phyloP scores from a whole-genome alignment of 208 protist species.

The Trypanosomatidae sp. region DNA sequence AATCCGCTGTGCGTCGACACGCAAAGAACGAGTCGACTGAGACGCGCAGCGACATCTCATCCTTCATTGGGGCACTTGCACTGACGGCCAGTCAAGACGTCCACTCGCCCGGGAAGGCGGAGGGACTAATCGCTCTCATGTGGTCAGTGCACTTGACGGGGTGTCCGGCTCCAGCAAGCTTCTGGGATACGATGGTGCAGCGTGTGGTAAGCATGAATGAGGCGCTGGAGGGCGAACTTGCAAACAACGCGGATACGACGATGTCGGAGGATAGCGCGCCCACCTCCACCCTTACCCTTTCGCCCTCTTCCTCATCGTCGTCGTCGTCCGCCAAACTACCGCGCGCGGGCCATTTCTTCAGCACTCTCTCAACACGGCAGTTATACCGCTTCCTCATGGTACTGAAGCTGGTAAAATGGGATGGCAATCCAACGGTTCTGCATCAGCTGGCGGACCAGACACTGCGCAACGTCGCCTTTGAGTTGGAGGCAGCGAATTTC shows the following conservation, averaged over 20 bases:
- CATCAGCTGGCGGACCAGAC: constrained; percentile 64
- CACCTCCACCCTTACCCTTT: not conserved
- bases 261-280: not conserved
- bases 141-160: constrained; percentile 51
- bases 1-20: not conserved
- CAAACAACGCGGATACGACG: not conserved
- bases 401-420: constrained; percentile 51
- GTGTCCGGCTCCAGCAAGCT: constrained; percentile 49
- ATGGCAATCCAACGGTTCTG: constrained; percentile 37
- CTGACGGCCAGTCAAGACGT: constrained; percentile 40
- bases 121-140: constrained; percentile 65
- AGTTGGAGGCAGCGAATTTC: constrained; percentile 44
- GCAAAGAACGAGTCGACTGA: not conserved
- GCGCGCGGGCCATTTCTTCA: constrained; percentile 66
- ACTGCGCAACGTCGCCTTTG: constrained; percentile 79
- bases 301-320: not conserved
- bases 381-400: constrained; percentile 69
- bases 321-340: not conserved
- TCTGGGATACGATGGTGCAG: constrained; percentile 53
- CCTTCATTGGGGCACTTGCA: constrained; percentile 56
- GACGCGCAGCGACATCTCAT: not conserved
- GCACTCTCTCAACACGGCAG: constrained; percentile 72
- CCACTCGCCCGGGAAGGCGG: constrained; percentile 23
- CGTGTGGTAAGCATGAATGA: constrained; percentile 55
- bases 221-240: constrained; percentile 24